These are phyloP conservation scores for Citrus reticulata DNA, from an alignment of 345 rosid genomes.

Conservation along the genomic window DNA sequence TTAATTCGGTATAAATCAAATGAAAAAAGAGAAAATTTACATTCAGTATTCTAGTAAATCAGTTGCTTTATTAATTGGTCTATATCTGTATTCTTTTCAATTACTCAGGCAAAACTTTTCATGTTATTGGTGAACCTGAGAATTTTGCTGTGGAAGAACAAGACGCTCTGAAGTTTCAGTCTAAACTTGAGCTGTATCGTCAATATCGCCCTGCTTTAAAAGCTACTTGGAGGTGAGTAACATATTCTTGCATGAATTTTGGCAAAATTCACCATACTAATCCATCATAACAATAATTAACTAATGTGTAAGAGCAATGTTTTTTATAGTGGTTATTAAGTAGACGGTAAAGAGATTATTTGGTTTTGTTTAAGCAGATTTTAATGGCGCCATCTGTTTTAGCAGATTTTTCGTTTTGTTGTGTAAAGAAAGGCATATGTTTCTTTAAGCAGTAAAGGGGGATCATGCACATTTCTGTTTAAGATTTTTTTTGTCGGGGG, in stretches of 20 bases:
- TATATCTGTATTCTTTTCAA: constrained; percentile 5
- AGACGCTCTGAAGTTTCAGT: constrained; percentile 10
- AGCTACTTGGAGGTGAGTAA: constrained; percentile 58
- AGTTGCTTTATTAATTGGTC: not conserved
- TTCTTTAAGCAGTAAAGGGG: not conserved
- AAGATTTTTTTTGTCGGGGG: too few relatives aligned
- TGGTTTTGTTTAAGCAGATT: not conserved
- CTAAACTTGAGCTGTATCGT: constrained; percentile 18
- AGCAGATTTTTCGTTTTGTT: not conserved
- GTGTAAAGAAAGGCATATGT: not conserved
- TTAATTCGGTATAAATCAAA: not conserved
- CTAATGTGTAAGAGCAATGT: not conserved
- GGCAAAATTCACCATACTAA: not conserved
- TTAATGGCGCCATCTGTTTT: not conserved
- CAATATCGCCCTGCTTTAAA: constrained; percentile 36
- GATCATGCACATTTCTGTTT: not conserved
- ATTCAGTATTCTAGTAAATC: not conserved
- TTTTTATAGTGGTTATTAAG: not conserved
- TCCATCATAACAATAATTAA: not conserved
- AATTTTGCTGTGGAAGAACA: constrained; percentile 20
- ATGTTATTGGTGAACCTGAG: constrained; percentile 24
- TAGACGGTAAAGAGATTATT: not conserved
- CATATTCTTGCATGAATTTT: not conserved
- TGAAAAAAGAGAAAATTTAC: not conserved
- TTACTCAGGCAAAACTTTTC: constrained; percentile 24